phyloP scores from a whole-genome alignment of 2,329 filamentous ascomycete species.

The Pestalotiopsis sp. region DNA sequence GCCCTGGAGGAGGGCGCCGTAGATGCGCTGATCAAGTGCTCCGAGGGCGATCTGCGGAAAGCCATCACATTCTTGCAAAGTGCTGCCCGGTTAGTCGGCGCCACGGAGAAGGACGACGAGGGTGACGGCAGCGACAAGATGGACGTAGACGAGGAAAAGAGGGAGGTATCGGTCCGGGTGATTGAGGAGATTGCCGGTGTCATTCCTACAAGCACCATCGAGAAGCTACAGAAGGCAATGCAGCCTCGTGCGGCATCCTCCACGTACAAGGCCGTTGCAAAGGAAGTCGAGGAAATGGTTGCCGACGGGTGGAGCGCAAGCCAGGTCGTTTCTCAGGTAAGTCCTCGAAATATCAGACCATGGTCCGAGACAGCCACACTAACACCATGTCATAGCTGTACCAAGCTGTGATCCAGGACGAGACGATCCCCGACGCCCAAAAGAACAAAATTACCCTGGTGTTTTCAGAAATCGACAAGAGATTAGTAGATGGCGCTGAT shows the following conservation, averaged over 20 bases:
- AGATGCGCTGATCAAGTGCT: constrained; percentile 82
- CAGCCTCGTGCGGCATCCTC: constrained; percentile 67
- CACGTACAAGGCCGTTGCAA: constrained; percentile 74
- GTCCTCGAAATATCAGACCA: constrained; percentile 20
- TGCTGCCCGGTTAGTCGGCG: constrained; percentile 84
- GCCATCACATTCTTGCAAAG: constrained; percentile 96
- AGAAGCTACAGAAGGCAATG: constrained; percentile 73
- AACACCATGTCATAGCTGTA: constrained; percentile 63
- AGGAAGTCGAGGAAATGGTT: constrained; percentile 85
- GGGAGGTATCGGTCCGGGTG: constrained; percentile 72
- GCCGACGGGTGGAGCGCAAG: constrained; percentile 96
- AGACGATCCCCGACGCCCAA: constrained; percentile 79
- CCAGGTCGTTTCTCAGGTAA: constrained; percentile 81
- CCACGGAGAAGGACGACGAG: constrained; percentile 51
- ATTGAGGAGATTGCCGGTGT: constrained; percentile 97
- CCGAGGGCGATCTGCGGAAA: constrained; percentile 92
- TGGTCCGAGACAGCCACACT: constrained; percentile 9
- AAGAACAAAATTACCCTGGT: constrained; percentile 89
- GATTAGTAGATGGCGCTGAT: constrained; percentile 90
- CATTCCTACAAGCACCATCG: constrained; percentile 77
- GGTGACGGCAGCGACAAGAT: constrained; percentile 53
- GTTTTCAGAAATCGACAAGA: constrained; percentile 94
- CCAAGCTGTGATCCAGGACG: constrained; percentile 80
- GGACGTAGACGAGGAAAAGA: constrained; percentile 64
- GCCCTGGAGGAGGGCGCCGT: constrained; percentile 76